Evolutionary conservation across 1,284 basidiomycete species (phyloP), one percentile per base, ranked within the genome.

Genomic region (Austroboletus olivaceoglutinosus): DNA sequence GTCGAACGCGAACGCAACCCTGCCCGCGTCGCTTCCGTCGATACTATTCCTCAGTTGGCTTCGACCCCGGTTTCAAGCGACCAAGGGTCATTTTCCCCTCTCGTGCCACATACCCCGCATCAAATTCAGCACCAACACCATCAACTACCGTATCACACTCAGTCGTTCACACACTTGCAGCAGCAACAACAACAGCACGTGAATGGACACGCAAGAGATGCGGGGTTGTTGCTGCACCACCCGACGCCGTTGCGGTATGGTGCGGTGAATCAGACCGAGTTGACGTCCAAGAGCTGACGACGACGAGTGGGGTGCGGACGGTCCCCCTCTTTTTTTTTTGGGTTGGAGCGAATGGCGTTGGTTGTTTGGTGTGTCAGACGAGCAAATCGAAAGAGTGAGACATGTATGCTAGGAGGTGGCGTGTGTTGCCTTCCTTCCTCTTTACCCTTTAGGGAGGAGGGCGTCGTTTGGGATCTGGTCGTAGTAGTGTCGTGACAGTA

Each of bases 1-100:
- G 74, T 76, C 36, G 74, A 76, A 52, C 70, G 74, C 21, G 73
- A 75, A 51, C 72, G 71, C 19, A 62, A 30, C n/a, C 5, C 57
- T 1, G 27, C 54, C 8, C 51, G 43, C 1, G n/a, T 29, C 13
- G n/a, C 45, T 4, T 61, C 67, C 0, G 18, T 22, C 15, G 60
- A 68, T 19, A 46, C 43, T 1, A 63, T 48, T 4, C 64, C 64
- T 0, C 23, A 53, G 3, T 42, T 65, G 8, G 12, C 53, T 3
- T n/a, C 62, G 2, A 55, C 44, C 0, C 59, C 67, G 1, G 27
- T 53, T 10, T 31, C 53, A 6, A 29, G 27, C 27, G 55, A 52
- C 2, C 45, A 55, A 5, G 9, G 36, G 16, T 46, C 57, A 5
- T 58, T 51, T 45, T 48, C 59, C 21, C n/a, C 47, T 0, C 19